phyloP scores from a whole-genome alignment of 305 asterid genomes.

The Caryopteris hybrid region DNA sequence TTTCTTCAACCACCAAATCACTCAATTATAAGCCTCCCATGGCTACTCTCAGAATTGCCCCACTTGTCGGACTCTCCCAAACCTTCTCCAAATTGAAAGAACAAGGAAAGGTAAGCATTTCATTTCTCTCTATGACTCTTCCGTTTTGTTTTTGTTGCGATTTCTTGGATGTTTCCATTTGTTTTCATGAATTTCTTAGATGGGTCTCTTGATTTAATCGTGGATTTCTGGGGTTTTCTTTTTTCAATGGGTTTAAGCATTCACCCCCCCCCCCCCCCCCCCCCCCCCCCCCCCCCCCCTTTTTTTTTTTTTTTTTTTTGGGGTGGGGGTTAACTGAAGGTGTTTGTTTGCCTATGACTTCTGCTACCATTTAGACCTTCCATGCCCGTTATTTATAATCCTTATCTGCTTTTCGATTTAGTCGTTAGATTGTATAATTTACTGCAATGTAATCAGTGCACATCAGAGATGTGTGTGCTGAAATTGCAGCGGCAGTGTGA shows the following conservation, averaged over 20 bases:
- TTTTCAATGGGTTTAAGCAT: neutral
- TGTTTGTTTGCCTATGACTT: neutral
- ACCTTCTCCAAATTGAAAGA: conserved; percentile 58
- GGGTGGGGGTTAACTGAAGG: no score
- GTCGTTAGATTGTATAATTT: no score
- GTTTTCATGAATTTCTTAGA: neutral
- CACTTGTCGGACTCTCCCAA: conserved; percentile 51
- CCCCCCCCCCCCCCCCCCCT: no score
- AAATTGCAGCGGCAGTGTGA: neutral
- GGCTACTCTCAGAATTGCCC: conserved; percentile 37
- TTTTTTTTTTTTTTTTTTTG: no score
- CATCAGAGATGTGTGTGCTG: neutral
- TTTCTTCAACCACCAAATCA: conserved; percentile 5
- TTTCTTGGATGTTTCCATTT: neutral
- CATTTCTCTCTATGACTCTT: neutral
- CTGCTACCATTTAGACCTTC: neutral
- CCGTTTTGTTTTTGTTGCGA: neutral
- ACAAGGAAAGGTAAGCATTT: conserved; percentile 54
- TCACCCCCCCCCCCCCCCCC: no score
- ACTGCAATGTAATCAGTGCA: no score
- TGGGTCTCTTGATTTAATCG: neutral
- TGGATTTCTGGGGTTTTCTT: neutral
- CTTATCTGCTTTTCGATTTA: no score
- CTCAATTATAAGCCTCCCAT: conserved; percentile 22
- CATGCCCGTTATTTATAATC: no score